phyloP scores from a whole-genome alignment of 2,329 filamentous ascomycete genomes.

The Apiospora malaysiana region DNA sequence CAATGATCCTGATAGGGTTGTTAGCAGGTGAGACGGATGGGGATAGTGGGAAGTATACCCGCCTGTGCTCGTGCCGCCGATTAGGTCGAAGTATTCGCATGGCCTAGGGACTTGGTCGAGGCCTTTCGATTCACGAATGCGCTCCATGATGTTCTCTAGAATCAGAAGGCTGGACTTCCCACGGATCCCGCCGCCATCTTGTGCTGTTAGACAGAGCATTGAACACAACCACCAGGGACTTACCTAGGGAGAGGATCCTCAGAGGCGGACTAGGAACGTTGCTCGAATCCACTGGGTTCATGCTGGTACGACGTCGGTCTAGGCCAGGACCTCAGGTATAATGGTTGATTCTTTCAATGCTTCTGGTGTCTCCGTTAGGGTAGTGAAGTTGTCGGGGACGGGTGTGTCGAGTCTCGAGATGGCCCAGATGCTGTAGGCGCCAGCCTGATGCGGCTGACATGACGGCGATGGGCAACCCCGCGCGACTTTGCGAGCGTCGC shows the following conservation, averaged over 20 bases:
- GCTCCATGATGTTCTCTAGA: constrained; percentile 30
- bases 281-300: neutral
- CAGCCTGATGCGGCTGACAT: neutral
- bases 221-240: neutral
- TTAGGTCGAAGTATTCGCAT: constrained; percentile 35
- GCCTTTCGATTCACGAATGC: constrained; percentile 21
- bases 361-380: neutral
- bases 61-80: constrained; percentile 35
- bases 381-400: neutral
- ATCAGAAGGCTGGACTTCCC: constrained; percentile 33
- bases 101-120: constrained; percentile 30
- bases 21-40: neutral
- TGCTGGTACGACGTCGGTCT: neutral
- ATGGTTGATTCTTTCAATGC: neutral
- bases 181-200: constrained; percentile 33
- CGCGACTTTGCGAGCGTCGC: neutral
- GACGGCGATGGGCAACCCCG: neutral
- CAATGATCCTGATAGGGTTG: constrained; percentile 32
- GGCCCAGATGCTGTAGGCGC: neutral
- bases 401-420: neutral
- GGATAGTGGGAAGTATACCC: neutral
- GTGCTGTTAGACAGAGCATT: neutral
- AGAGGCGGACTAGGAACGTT: neutral
- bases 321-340: too few species aligned
- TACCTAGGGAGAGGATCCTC: constrained; percentile 19